Evolutionary conservation across 2,329 filamentous ascomycete genomes (phyloP), one percentile per base, ranked within the genome.

Genomic region (Trichoderma sp.): DNA sequence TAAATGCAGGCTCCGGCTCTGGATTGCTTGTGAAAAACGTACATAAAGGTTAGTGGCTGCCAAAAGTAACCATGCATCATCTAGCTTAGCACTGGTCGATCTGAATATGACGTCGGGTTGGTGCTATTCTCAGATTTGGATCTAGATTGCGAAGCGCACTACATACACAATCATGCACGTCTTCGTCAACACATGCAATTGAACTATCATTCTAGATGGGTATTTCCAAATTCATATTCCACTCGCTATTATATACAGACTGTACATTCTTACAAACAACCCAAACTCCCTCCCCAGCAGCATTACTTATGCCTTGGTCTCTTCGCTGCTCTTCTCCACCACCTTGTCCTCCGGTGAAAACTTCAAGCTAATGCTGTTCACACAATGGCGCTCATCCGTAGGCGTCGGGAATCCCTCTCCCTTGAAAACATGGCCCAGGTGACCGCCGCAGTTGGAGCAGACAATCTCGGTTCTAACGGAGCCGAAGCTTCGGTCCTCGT

Each of bases 381-480:
- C 96, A 77, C 96, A 99, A 83, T 99, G 96, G 71, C 96, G 87
- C 88, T 99, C 96, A 79, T 99, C 91, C 24, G 94, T 98, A 5
- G 96, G 94, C 27, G 92, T 96, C 8, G 85, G 75, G 77, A 90
- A 96, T 35, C 92, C 91, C 80, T 97, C 94, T 16, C 94, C 94
- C 84, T 96, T 96, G 80, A 97, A 97, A 13, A 97, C 93, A 83
- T 97, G 94, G n/a, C 94, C 94, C 71, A 97, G 79, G 81, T 97
- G 94, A 2, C 96, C 96, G 29, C 96, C 96, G 78, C 96, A 99
- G 79, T 97, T 97, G 72, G 89, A 88, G 81, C 96, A 99, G 10
- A 96, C 91, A 76, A 99, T 99, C 84, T 99, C 96, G 16, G 89
- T 97, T 73, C 96, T 86, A 77, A 85, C 79, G 92, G 97, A 97